These are phyloP conservation scores for Cladosporium phlei DNA, from an alignment of 2,329 filamentous ascomycete genomes.

Conservation along the genomic window DNA sequence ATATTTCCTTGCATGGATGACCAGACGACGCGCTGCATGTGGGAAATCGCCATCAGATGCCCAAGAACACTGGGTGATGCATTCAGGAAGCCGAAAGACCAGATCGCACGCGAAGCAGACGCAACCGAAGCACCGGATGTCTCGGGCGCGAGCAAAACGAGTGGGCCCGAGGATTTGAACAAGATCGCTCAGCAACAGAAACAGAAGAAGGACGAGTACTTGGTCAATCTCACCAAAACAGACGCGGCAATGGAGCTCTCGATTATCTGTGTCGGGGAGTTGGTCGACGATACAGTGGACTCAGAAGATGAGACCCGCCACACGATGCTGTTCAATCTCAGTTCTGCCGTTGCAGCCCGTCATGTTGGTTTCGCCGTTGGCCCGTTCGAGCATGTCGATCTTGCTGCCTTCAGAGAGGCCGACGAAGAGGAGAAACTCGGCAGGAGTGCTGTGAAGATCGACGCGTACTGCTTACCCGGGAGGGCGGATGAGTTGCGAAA, in stretches of 20 bases:
- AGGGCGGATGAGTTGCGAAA: constrained; percentile 78
- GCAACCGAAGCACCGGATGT: constrained; percentile 17
- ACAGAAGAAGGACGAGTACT: constrained; percentile 33
- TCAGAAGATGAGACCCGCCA: constrained; percentile 75
- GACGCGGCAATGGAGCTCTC: constrained; percentile 85
- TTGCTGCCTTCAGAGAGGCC: constrained; percentile 76
- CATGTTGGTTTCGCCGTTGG: constrained; percentile 93
- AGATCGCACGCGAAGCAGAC: constrained; percentile 10
- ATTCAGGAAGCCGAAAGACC: constrained; percentile 37
- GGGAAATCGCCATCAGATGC: constrained; percentile 83
- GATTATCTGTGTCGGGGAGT: constrained; percentile 83
- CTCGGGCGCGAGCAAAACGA: constrained; percentile 36
- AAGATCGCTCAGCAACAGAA: constrained; percentile 11
- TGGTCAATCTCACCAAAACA: constrained; percentile 58
- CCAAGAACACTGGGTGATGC: constrained; percentile 81
- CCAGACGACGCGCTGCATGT: constrained; percentile 71
- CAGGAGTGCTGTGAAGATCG: constrained; percentile 78
- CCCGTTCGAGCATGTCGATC: constrained; percentile 87
- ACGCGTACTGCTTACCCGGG: constrained; percentile 85
- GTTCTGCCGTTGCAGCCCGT: constrained; percentile 70
- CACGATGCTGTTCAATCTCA: constrained; percentile 77
- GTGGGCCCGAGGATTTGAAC: constrained; percentile 26
- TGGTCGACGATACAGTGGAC: constrained; percentile 76
- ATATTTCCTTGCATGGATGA: constrained; percentile 94
- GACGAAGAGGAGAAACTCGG: constrained; percentile 90